These are phyloP conservation scores for Nitzschia sp. DNA, from an alignment of 108 stramenopile species.

Conservation along the genomic window DNA sequence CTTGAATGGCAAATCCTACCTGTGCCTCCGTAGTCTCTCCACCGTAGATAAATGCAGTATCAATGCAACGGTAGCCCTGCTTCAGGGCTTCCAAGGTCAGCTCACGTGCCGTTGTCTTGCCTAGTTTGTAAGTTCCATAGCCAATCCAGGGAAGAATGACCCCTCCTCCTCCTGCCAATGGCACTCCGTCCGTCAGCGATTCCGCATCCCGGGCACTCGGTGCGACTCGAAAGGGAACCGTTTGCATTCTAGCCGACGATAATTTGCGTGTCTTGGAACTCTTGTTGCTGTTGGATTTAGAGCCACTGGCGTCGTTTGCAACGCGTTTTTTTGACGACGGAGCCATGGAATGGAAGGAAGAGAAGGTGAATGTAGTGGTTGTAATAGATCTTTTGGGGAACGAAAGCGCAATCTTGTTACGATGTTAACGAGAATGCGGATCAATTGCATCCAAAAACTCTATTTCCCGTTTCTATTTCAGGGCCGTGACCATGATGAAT, in stretches of 20 bases:
- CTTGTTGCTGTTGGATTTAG: not conserved
- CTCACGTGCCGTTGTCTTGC: constrained; percentile 40
- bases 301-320: not conserved
- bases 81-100: constrained; percentile 55
- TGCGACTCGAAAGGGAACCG: constrained; percentile 21
- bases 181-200: constrained; percentile 32
- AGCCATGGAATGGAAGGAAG: too few species aligned
- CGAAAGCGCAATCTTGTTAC: too few species aligned
- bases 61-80: constrained; percentile 64
- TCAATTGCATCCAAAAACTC: too few species aligned
- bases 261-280: too few species aligned
- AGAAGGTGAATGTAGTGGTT: too few species aligned
- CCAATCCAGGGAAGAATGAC: constrained; percentile 70
- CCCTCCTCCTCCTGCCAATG: not conserved
- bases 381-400: too few species aligned
- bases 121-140: constrained; percentile 76
- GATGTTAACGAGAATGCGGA: too few species aligned
- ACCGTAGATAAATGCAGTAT: constrained; percentile 83
- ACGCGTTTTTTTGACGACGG: not conserved
- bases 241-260: too few species aligned
- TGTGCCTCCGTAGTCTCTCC: constrained; percentile 73
- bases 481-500: too few species aligned
- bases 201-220: constrained; percentile 14
- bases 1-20: constrained; percentile 66
- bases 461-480: too few species aligned